phyloP scores from a whole-genome alignment of 2,329 filamentous ascomycete genomes.

The Fusarium equiseti region DNA sequence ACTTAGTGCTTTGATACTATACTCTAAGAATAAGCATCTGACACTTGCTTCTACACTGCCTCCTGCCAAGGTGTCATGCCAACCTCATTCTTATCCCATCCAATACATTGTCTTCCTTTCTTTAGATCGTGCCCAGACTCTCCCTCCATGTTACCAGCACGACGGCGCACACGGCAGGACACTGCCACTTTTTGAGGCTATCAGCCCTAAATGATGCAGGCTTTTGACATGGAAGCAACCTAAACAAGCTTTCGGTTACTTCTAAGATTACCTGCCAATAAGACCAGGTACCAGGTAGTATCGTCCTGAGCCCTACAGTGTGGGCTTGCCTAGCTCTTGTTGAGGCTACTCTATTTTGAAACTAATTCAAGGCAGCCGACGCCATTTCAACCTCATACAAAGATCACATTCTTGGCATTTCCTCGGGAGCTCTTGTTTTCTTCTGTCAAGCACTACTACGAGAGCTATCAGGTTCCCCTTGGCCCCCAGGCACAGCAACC shows the following conservation, averaged over 20 bases:
- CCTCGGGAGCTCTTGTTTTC: conserved; percentile 10
- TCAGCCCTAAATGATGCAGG: conserved; percentile 44
- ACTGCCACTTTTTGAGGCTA: conserved; percentile 36
- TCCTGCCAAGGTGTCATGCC: conserved; percentile 26
- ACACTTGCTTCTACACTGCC: conserved; percentile 33
- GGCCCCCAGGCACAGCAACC: conserved; percentile 1
- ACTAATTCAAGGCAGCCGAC: conserved; percentile 31
- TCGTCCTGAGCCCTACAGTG: conserved; percentile 41
- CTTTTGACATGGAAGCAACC: conserved; percentile 19
- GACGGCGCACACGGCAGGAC: conserved; percentile 26
- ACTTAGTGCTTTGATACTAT: not conserved
- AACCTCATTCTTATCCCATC: conserved; percentile 9
- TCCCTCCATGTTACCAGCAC: conserved; percentile 35
- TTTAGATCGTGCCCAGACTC: conserved; percentile 1
- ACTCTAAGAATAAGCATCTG: conserved; percentile 36
- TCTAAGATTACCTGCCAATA: conserved; percentile 43
- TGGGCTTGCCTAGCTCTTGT: conserved; percentile 22
- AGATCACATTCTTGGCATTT: conserved; percentile 15
- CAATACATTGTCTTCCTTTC: conserved; percentile 12
- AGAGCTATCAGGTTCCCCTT: conserved; percentile 5
- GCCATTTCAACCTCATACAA: conserved; percentile 33
- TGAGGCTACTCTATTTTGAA: conserved; percentile 34
- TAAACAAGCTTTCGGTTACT: conserved; percentile 31
- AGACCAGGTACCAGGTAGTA: not conserved
- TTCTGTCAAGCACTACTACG: not conserved